Evolutionary conservation across 169 alveolate species (phyloP).

Genomic region (Cystoisospora suis): DNA sequence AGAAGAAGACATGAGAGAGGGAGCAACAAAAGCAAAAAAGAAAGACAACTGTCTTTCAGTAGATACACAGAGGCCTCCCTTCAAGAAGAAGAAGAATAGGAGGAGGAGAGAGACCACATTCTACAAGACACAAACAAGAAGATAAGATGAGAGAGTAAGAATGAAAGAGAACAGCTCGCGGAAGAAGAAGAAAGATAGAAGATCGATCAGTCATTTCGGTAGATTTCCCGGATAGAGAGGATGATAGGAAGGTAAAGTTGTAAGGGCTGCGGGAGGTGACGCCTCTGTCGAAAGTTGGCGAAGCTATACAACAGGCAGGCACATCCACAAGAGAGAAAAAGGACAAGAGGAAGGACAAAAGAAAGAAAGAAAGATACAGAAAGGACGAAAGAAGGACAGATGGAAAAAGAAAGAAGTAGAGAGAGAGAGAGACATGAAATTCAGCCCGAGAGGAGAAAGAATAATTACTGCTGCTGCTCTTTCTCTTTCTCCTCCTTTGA

Average conservation of each 20-base stretch:
- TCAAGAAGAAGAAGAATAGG: neutral
- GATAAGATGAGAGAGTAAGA: no score
- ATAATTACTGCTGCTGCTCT: no score
- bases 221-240: conserved; percentile 29
- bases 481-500: no score
- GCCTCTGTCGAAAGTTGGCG: neutral
- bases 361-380: neutral
- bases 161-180: no score
- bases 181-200: no score
- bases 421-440: no score
- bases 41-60: no score
- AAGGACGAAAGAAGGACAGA: neutral
- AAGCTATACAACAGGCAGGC: neutral
- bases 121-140: neutral
- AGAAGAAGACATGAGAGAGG: neutral
- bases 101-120: neutral
- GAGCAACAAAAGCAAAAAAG: neutral
- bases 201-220: neutral
- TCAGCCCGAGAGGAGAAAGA: no score
- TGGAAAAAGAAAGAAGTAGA: neutral
- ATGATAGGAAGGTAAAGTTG: conserved; percentile 18
- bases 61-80: no score
- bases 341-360: neutral
- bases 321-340: neutral
- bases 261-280: neutral